These are phyloP conservation scores for Gonium pectorale DNA, from an alignment of 139 green algal genomes.

Conservation along the genomic window DNA sequence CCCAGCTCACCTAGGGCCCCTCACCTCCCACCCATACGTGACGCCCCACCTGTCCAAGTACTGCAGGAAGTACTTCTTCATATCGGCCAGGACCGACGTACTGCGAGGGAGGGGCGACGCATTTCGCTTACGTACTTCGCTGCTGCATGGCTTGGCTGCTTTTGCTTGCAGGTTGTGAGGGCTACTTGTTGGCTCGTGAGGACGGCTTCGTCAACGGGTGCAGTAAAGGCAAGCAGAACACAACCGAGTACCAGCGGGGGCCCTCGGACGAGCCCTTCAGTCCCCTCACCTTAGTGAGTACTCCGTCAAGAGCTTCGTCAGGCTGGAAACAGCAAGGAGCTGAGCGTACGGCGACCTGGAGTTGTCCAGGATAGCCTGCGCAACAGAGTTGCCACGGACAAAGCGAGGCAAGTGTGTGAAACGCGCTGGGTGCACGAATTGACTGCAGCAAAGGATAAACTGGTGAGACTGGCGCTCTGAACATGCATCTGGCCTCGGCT, in stretches of 20 bases:
- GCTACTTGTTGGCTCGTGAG: not conserved
- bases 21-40: not conserved
- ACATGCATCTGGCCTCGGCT: too few species aligned
- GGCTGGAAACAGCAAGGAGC: conserved; percentile 86
- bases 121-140: too few species aligned
- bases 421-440: too few species aligned
- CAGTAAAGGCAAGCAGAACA: too few species aligned
- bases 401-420: too few species aligned
- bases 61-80: conserved; percentile 89
- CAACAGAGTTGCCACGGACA: too few species aligned
- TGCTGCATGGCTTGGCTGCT: too few species aligned
- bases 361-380: conserved; percentile 92
- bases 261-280: too few species aligned
- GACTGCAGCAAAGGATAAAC: too few species aligned
- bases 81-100: conserved; percentile 76
- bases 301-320: conserved; percentile 95
- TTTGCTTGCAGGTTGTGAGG: too few species aligned
- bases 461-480: too few species aligned
- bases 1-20: not conserved
- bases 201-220: not conserved
- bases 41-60: conserved; percentile 80
- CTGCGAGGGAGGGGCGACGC: conserved; percentile 50
- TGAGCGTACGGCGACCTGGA: conserved; percentile 94
- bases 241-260: too few species aligned
- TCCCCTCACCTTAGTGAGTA: conserved; percentile 79